Conservation (phyloP, 768 basidiomycete genomes). For the Mycena venus region DNA sequence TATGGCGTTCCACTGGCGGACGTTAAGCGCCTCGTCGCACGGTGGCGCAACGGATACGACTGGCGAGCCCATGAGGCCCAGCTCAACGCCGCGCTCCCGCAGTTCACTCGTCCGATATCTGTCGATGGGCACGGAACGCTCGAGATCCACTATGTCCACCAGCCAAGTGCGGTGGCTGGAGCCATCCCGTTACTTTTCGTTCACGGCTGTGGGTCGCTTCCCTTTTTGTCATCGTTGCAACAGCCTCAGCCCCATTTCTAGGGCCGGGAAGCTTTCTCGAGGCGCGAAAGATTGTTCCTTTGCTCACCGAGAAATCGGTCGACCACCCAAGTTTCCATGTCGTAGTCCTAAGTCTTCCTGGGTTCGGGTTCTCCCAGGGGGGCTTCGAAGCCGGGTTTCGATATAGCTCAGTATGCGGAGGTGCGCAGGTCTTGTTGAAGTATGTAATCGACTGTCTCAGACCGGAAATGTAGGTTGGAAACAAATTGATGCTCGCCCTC, state of each 20-base stretch:
- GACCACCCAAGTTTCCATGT: slow-evolving; percentile 73
- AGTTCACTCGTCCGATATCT: slow-evolving; percentile 5
- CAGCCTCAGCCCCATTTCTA: slow-evolving; percentile 34
- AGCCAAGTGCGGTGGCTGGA: neutral
- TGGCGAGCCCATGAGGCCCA: slow-evolving; percentile 48
- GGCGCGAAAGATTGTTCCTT: slow-evolving; percentile 67
- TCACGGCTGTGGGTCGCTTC: neutral
- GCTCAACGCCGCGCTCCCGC: slow-evolving; percentile 5
- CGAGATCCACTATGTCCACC: slow-evolving; percentile 8
- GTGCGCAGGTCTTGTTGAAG: slow-evolving; percentile 43
- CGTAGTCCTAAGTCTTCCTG: slow-evolving; percentile 70
- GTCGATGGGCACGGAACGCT: slow-evolving; percentile 8
- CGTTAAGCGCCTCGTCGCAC: slow-evolving; percentile 52
- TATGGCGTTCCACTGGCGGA: slow-evolving; percentile 63
- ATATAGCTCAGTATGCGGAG: slow-evolving; percentile 63
- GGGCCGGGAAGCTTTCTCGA: slow-evolving; percentile 75
- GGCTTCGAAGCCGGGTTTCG: slow-evolving; percentile 65
- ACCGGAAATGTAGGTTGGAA: slow-evolving; percentile 49
- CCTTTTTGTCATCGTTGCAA: neutral
- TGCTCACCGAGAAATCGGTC: slow-evolving; percentile 57
- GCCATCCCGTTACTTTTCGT: slow-evolving; percentile 11
- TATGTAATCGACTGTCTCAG: neutral
- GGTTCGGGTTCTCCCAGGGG: slow-evolving; percentile 74
- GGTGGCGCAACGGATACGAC: slow-evolving; percentile 60
- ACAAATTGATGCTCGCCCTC: slow-evolving; percentile 63